Percentiles rank a stretch among this genome's conserved stretches.
phyloP scores from a whole-genome alignment of 352 stramenopile species.

The Globisporangium rhizosaccharum region DNA sequence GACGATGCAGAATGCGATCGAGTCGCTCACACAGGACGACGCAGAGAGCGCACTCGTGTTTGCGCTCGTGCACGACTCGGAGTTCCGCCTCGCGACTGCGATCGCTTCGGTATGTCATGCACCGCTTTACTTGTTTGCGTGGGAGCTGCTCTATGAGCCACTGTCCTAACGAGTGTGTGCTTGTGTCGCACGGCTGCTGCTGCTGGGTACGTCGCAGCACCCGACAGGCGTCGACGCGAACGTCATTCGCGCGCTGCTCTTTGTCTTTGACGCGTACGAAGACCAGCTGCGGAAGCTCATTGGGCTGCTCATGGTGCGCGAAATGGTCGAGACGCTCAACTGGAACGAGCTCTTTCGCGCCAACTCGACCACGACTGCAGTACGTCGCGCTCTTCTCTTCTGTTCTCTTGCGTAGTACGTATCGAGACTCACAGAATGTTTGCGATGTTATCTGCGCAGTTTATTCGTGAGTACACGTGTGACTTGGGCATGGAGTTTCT shows the following conservation, averaged over 20 bases:
- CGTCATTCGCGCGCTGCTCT: conserved; percentile 63
- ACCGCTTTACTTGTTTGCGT: neutral
- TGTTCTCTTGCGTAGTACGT: neutral
- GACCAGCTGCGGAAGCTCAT: conserved; percentile 67
- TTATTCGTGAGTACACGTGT: conserved; percentile 76
- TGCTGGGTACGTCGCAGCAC: conserved; percentile 1
- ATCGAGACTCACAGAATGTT: neutral
- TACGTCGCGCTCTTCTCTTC: conserved; percentile 9
- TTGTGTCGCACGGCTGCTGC: too few species aligned
- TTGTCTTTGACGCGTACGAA: conserved; percentile 67
- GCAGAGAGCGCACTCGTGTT: conserved; percentile 64
- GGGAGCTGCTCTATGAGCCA: neutral
- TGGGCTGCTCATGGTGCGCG: conserved; percentile 63
- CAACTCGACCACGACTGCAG: conserved; percentile 67
- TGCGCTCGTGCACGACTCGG: conserved; percentile 69
- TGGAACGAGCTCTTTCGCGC: conserved; percentile 82
- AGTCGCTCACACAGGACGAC: conserved; percentile 61
- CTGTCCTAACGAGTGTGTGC: neutral
- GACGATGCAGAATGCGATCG: conserved; percentile 58
- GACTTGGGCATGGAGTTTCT: conserved; percentile 65
- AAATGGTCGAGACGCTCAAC: conserved; percentile 75
- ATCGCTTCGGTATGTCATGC: conserved; percentile 30
- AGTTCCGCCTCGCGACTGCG: conserved; percentile 67
- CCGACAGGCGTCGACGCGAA: conserved; percentile 36
- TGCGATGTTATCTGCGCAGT: conserved; percentile 12